These are phyloP conservation scores for Yamadazyma spencermartinsiae DNA, from an alignment of 1,139 yeast genomes.

Conservation along the genomic window DNA sequence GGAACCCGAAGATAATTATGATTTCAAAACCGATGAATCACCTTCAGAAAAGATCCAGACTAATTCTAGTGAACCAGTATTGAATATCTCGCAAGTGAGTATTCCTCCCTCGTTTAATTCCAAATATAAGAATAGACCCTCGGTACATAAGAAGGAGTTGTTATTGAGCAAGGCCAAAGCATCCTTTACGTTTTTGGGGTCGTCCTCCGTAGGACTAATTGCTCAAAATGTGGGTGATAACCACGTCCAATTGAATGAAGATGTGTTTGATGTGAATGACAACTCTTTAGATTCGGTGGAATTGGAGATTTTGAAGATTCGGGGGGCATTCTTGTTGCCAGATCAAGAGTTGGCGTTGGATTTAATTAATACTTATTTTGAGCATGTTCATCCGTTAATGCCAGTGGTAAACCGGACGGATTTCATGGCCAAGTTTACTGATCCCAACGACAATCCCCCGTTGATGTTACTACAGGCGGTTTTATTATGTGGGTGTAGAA, in stretches of 20 bases:
- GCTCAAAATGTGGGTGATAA: slow-evolving; percentile 47
- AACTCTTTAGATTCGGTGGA: slow-evolving; percentile 62
- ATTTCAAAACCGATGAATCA: slow-evolving; percentile 9
- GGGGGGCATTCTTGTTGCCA: slow-evolving; percentile 76
- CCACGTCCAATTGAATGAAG: slow-evolving; percentile 44
- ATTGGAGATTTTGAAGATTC: slow-evolving; percentile 60
- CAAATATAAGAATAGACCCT: slow-evolving; percentile 40
- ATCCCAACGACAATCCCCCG: slow-evolving; percentile 67
- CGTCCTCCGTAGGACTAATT: slow-evolving; percentile 39
- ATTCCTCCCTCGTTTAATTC: slow-evolving; percentile 49
- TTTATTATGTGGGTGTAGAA: slow-evolving; percentile 67
- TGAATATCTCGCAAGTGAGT: slow-evolving; percentile 44
- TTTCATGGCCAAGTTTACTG: slow-evolving; percentile 58
- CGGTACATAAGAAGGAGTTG: slow-evolving; percentile 39
- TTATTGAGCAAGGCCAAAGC: slow-evolving; percentile 29
- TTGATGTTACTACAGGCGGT: slow-evolving; percentile 69
- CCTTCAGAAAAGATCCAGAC: slow-evolving; percentile 11
- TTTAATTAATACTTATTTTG: slow-evolving; percentile 63
- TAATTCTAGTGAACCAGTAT: slow-evolving; percentile 35
- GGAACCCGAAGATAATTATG: slow-evolving; percentile 9
- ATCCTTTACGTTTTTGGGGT: slow-evolving; percentile 43
- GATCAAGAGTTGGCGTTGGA: slow-evolving; percentile 61
- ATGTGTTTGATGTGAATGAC: slow-evolving; percentile 38
- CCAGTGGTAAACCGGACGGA: slow-evolving; percentile 69
- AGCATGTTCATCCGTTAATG: slow-evolving; percentile 65